A percentile compares a stretch with the other conserved stretches of the same genome.
Conservation (phyloP, 768 basidiomycete genomes). For the Rhizopogon sp. region DNA sequence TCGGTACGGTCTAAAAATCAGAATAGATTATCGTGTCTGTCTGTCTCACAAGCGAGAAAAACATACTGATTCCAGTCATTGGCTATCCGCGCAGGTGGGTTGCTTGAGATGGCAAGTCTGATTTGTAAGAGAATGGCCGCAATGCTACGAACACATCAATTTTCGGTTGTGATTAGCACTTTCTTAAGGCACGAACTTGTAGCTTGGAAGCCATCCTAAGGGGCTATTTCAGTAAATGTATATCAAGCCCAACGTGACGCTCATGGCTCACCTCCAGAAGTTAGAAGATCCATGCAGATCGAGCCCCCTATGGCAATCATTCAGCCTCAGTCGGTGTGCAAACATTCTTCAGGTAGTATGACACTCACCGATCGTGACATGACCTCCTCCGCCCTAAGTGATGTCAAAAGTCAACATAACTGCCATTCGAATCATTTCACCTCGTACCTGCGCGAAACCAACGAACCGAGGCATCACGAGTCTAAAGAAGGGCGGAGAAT, state of each 20-base stretch:
- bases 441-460: conserved; percentile 49
- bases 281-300: conserved; percentile 72
- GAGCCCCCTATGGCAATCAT: conserved; percentile 45
- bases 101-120: conserved; percentile 64
- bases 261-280: conserved; percentile 45
- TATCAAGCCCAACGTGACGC: background rate
- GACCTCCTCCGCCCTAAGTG: conserved; percentile 56
- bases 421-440: background rate
- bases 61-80: conserved; percentile 44
- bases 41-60: background rate
- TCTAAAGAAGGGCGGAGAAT: conserved; percentile 72
- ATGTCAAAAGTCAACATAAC: background rate
- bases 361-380: conserved; percentile 53
- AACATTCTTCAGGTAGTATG: background rate
- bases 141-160: conserved; percentile 21
- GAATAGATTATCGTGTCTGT: background rate
- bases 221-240: background rate
- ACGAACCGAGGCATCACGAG: conserved; percentile 70
- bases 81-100: conserved; percentile 61
- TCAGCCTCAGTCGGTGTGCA: background rate
- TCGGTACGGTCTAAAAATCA: conserved; percentile 31
- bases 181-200: conserved; percentile 36
- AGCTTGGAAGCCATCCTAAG: conserved; percentile 68
- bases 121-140: conserved; percentile 55
- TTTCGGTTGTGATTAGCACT: conserved; percentile 2